Conservation (phyloP, 192 early-diverging fungal genomes). For the Mortierella claussenii region DNA sequence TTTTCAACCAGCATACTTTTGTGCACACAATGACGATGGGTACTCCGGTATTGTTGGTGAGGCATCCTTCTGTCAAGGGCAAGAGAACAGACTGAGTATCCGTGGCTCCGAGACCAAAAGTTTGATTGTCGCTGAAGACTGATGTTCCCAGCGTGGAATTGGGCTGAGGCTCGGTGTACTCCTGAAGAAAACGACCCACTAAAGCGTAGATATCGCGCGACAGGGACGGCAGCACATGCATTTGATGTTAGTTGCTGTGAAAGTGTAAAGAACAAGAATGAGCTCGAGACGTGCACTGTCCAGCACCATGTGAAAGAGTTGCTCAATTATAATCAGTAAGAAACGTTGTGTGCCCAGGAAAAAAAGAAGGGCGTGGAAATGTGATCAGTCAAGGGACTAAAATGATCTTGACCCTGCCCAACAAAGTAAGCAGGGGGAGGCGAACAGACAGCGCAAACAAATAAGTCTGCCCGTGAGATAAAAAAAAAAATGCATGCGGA, state of each 20-base stretch:
- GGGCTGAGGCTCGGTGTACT: slow-evolving; percentile 70
- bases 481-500: slow-evolving; percentile 1
- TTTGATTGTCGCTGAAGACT: slow-evolving; percentile 44
- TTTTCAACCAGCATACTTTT: slow-evolving; percentile 64
- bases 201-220: neutral
- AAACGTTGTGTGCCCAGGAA: neutral
- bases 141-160: slow-evolving; percentile 41
- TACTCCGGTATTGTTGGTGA: slow-evolving; percentile 88
- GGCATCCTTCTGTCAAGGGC: slow-evolving; percentile 81
- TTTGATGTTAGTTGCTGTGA: slow-evolving; percentile 2
- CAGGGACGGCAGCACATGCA: slow-evolving; percentile 22
- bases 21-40: slow-evolving; percentile 90
- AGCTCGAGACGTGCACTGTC: neutral
- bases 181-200: slow-evolving; percentile 79
- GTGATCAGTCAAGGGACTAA: slow-evolving; percentile 48
- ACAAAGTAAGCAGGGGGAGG: neutral
- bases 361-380: slow-evolving; percentile 15
- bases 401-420: neutral
- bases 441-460: neutral
- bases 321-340: slow-evolving; percentile 16
- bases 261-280: no score
- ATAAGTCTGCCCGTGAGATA: slow-evolving; percentile 2
- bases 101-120: slow-evolving; percentile 30
- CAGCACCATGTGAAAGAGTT: slow-evolving; percentile 41
- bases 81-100: slow-evolving; percentile 66